Base-by-base conservation (phyloP, 2,329 filamentous ascomycete species). In the Colletotrichum godetiae region DNA sequence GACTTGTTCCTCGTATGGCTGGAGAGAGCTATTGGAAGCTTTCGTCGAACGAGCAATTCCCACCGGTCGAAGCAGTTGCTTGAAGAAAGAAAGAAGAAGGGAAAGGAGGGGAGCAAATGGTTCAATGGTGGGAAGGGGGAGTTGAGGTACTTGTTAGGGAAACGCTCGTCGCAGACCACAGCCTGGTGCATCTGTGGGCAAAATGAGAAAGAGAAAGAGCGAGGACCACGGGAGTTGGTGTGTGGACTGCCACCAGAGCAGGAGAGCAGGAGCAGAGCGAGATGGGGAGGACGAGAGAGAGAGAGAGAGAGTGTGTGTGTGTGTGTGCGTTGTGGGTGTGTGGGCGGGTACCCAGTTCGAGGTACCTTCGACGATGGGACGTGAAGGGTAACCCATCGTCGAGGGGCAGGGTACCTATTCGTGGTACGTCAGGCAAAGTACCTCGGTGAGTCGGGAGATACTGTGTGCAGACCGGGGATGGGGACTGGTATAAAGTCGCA, bases 91-190 rank as follows among this genome's bases (percentile, higher is more conserved):
- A 46, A 31, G 27, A 42, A 31, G 42, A 42, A 29, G 29, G 56
- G 61, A 56, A 62, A 22, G 61, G 61, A 53, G 52, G 62, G 68
- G 58, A 63, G 68, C 37, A 72, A 58, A 49, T 63, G 57, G 13
- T 60, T 49, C n/a, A 56, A 61, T 53, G 62, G 67, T 71, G 67
- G 71, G 71, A 73, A 70, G 70, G 67, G 70, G 66, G 12, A 70
- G 67, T 70, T 73, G 53, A 70, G 71, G 71, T 71, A 73, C 71
- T 73, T 73, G 67, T 73, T 70, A 72, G 70, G 69, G 68, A 61
- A 73, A 73, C 49, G 70, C 67, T 67, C 55, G 60, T 73, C 59
- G 61, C 53, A 66, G 56, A 61, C 60, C 71, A 70, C 71, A 70
- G 71, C 67, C 71, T 49, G 70, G 66, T 53, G 66, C 59, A 67